These are phyloP conservation scores for Saxophila tyrrhenica DNA, from an alignment of 495 filamentous ascomycete genomes.

Conservation along the genomic window DNA sequence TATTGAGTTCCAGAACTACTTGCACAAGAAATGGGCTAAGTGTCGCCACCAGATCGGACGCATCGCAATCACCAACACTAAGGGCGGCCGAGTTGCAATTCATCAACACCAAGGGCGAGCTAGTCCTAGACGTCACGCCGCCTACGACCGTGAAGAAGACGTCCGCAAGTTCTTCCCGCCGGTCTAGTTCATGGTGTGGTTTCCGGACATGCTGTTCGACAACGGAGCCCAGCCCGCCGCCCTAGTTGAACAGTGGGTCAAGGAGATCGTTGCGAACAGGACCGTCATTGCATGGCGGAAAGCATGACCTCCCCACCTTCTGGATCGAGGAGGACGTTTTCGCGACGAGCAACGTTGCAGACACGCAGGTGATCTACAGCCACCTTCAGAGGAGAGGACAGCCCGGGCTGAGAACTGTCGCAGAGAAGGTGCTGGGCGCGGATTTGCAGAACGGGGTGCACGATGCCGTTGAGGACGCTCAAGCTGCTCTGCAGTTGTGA, in stretches of 20 bases:
- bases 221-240: slow-evolving; percentile 1
- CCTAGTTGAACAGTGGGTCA: not conserved
- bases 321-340: not conserved
- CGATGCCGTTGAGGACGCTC: not conserved
- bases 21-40: not conserved
- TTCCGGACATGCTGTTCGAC: not conserved
- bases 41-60: not conserved
- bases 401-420: not conserved
- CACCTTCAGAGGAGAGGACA: not conserved
- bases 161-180: not conserved
- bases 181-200: not conserved
- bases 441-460: not conserved
- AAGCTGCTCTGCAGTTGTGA: not conserved
- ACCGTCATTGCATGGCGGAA: slow-evolving; percentile 8
- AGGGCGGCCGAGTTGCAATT: too few relatives aligned
- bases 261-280: slow-evolving; percentile 4
- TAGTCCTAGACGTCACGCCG: slow-evolving; percentile 4
- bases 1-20: not conserved
- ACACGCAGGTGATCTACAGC: not conserved
- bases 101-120: not conserved
- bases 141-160: not conserved
- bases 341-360: not conserved
- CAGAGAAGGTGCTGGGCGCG: not conserved
- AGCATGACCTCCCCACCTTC: slow-evolving; percentile 4
- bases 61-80: not conserved